phyloP scores from a whole-genome alignment of 352 stramenopile species.

The Saprolegnia parasitica region DNA sequence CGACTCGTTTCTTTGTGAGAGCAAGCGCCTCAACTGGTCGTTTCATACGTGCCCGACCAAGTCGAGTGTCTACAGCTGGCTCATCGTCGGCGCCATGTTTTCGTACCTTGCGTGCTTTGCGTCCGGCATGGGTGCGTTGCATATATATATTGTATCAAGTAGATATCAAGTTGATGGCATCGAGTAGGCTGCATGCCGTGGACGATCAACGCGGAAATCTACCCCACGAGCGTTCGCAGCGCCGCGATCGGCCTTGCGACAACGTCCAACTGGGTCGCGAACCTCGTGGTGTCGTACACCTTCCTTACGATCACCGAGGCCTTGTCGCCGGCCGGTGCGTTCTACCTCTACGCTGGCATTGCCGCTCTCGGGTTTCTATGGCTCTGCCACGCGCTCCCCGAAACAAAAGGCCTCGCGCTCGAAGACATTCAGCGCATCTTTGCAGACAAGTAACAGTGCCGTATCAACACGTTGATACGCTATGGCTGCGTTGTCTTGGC shows the following conservation, averaged over 20 bases:
- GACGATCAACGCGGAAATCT: constrained; percentile 78
- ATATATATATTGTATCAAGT: background rate
- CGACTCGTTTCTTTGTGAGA: constrained; percentile 8
- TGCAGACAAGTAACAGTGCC: too few relatives aligned
- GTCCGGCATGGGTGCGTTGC: constrained; percentile 22
- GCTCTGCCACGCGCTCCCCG: constrained; percentile 47
- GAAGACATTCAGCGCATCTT: constrained; percentile 67
- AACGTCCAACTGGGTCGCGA: constrained; percentile 63
- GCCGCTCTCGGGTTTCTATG: constrained; percentile 34
- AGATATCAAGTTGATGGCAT: background rate
- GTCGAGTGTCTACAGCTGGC: background rate
- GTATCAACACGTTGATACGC: too few relatives aligned
- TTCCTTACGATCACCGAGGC: constrained; percentile 49
- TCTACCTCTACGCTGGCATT: constrained; percentile 60
- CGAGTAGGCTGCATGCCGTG: constrained; percentile 47
- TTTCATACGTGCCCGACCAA: constrained; percentile 13
- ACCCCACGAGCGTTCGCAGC: constrained; percentile 47
- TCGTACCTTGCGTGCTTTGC: constrained; percentile 26
- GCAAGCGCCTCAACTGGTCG: background rate
- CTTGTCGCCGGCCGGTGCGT: constrained; percentile 34
- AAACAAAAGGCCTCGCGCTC: constrained; percentile 65
- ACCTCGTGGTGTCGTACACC: constrained; percentile 62
- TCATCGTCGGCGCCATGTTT: constrained; percentile 26
- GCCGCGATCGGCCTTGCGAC: constrained; percentile 51
- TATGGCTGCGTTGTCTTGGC: too few relatives aligned